Evolutionary conservation across 2,329 filamentous ascomycete genomes (phyloP).

Genomic region (Ascochyta clinopodiicola): DNA sequence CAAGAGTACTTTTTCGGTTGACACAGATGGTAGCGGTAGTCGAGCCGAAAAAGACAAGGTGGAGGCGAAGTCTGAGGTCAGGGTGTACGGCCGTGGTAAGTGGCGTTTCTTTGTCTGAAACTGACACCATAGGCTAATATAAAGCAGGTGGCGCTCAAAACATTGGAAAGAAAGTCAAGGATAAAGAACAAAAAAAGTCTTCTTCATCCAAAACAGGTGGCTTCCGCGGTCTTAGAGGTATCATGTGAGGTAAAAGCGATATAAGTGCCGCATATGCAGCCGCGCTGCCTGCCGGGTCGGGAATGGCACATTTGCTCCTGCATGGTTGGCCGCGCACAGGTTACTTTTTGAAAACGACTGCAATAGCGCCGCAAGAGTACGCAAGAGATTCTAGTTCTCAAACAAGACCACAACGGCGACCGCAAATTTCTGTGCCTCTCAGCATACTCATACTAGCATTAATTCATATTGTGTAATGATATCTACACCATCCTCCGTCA

Average conservation of each 20-base stretch:
- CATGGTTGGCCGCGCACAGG: too few relatives aligned
- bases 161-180: constrained; percentile 60
- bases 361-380: background rate
- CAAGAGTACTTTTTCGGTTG: constrained; percentile 51
- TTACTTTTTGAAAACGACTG: background rate
- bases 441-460: background rate
- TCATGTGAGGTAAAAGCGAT: constrained; percentile 33
- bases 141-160: constrained; percentile 59
- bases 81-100: constrained; percentile 63
- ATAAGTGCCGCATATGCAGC: background rate
- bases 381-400: background rate
- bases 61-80: constrained; percentile 56
- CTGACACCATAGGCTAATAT: constrained; percentile 41
- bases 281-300: background rate
- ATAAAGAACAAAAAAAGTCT: constrained; percentile 54
- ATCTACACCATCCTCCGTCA: too few relatives aligned
- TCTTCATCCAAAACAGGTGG: constrained; percentile 50
- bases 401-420: background rate
- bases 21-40: constrained; percentile 44
- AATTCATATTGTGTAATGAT: background rate
- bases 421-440: background rate
- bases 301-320: background rate
- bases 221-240: constrained; percentile 50
- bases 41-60: constrained; percentile 53
- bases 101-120: constrained; percentile 12